phyloP scores from a whole-genome alignment of 495 filamentous ascomycete species.

The Daldinia childiae region DNA sequence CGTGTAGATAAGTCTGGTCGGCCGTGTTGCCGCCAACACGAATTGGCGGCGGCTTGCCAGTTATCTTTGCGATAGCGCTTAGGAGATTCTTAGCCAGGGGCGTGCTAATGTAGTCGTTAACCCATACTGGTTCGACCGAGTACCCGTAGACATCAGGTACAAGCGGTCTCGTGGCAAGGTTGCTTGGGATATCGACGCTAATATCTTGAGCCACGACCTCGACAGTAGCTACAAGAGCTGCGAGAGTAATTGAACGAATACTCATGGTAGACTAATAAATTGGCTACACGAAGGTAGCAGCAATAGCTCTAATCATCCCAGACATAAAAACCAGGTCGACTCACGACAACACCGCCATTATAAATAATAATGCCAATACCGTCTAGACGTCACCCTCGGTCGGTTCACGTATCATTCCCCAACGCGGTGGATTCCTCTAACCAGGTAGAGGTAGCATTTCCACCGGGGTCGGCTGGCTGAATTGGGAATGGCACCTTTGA shows the following conservation, averaged over 20 bases:
- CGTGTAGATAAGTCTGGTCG: conserved; percentile 43
- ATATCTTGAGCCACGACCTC: conserved; percentile 26
- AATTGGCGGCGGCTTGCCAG: conserved; percentile 42
- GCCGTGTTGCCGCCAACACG: conserved; percentile 47
- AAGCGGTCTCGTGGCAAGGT: conserved; percentile 29
- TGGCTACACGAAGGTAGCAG: neutral
- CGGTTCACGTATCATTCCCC: neutral
- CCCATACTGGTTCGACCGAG: conserved; percentile 46
- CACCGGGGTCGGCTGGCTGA: conserved; percentile 1
- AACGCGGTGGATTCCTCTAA: conserved; percentile 10
- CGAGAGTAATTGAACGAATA: conserved; percentile 21
- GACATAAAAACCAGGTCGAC: neutral
- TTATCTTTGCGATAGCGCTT: conserved; percentile 33
- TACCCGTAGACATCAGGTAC: conserved; percentile 45
- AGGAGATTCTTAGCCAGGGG: conserved; percentile 37
- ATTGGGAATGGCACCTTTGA: conserved; percentile 32
- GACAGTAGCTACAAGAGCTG: conserved; percentile 25
- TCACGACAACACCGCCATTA: conserved; percentile 11
- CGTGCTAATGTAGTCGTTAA: conserved; percentile 45
- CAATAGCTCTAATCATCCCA: neutral
- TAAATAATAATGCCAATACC: conserved; percentile 11
- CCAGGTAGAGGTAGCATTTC: conserved; percentile 39
- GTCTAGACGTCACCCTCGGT: conserved; percentile 22
- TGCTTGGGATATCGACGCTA: conserved; percentile 24
- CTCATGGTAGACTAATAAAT: conserved; percentile 13